phyloP scores from a whole-genome alignment of 352 stramenopile genomes.

The Pythium brassicae region DNA sequence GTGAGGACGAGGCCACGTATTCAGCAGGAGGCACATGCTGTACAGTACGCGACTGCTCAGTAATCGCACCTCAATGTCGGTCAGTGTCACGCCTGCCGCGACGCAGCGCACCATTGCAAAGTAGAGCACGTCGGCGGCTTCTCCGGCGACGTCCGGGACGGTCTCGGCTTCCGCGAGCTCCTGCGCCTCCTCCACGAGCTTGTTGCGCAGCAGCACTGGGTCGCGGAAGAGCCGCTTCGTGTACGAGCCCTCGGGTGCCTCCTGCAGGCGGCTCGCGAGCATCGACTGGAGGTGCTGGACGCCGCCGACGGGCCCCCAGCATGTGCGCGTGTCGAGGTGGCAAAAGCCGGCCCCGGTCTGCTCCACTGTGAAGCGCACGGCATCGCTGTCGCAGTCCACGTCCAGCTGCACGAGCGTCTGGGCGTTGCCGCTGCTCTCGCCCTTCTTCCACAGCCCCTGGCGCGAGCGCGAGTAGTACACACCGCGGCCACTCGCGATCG shows the following conservation, averaged over 20 bases:
- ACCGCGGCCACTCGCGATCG: slow-evolving; percentile 83
- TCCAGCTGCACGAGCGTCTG: slow-evolving; percentile 92
- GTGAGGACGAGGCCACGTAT: not conserved
- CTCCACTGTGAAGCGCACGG: slow-evolving; percentile 92
- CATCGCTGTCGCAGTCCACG: slow-evolving; percentile 95
- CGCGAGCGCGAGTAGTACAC: slow-evolving; percentile 96
- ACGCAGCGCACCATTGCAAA: slow-evolving; percentile 94
- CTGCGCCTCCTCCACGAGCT: slow-evolving; percentile 96
- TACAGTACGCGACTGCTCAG: too few species aligned
- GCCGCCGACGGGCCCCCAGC: slow-evolving; percentile 88
- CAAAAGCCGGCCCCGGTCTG: slow-evolving; percentile 80
- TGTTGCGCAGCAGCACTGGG: slow-evolving; percentile 89
- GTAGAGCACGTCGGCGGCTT: slow-evolving; percentile 96
- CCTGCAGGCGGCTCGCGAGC: slow-evolving; percentile 77
- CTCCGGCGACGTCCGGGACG: slow-evolving; percentile 86
- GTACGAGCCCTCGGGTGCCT: slow-evolving; percentile 93
- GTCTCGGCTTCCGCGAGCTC: slow-evolving; percentile 88
- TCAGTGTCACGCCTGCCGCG: slow-evolving; percentile 88
- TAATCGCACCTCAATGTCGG: slow-evolving; percentile 82
- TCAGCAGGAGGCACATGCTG: too few species aligned
- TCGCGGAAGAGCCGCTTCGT: slow-evolving; percentile 96
- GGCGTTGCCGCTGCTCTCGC: slow-evolving; percentile 93
- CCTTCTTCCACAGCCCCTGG: slow-evolving; percentile 91
- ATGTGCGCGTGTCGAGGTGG: slow-evolving; percentile 90
- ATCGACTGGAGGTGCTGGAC: slow-evolving; percentile 89